These are phyloP conservation scores for Tuber melanosporum DNA, from an alignment of 495 filamentous ascomycete genomes.

Conservation along the genomic window DNA sequence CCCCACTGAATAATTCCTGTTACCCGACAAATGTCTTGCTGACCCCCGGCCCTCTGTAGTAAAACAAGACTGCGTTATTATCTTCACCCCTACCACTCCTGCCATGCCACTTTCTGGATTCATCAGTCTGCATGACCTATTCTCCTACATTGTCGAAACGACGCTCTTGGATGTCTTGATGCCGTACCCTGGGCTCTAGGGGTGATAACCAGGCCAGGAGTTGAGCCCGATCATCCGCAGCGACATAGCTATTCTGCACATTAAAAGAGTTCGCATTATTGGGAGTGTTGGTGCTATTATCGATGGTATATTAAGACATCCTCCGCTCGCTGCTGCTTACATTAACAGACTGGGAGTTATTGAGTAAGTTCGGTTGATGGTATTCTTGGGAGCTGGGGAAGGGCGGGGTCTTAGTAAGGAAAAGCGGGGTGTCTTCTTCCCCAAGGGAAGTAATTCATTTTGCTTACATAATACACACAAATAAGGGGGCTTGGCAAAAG, in stretches of 20 bases:
- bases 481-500: too few relatives aligned
- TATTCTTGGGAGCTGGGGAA: too few relatives aligned
- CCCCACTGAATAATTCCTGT: not conserved
- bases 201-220: not conserved
- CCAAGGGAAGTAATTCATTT: not conserved
- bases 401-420: too few relatives aligned
- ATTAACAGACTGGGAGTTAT: not conserved
- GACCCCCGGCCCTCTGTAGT: not conserved
- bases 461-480: too few relatives aligned
- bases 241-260: not conserved
- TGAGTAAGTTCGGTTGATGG: too few relatives aligned
- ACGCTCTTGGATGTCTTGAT: not conserved
- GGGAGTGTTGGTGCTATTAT: not conserved
- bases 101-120: not conserved
- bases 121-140: not conserved
- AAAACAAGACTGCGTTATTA: not conserved
- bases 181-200: not conserved
- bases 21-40: too few relatives aligned
- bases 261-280: not conserved
- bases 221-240: not conserved
- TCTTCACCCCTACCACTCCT: not conserved
- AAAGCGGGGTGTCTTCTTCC: too few relatives aligned
- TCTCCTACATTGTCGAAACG: not conserved
- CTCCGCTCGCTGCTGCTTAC: not conserved
- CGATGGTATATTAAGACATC: not conserved